Base-by-base conservation (phyloP, 305 asterid genomes). In the Petunia hybrid region DNA sequence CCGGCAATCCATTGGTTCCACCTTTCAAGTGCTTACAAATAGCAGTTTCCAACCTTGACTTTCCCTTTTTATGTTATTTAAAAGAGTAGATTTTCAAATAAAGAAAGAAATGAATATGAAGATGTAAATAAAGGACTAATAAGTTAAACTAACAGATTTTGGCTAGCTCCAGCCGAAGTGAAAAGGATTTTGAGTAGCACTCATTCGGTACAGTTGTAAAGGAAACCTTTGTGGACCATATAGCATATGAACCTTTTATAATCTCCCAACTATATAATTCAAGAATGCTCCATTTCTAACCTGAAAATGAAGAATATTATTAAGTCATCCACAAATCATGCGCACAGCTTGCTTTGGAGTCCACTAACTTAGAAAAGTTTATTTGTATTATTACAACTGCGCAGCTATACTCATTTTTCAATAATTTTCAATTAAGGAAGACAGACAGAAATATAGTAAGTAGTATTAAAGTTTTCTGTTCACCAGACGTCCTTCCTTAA, bases 221-320 rank as follows among this genome's bases (percentile, higher is more conserved):
- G 76, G 46, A 9, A 31, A 8, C 16, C 12, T 69, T 69, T 69
- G 59, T 69, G 76, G 76, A 69, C 76, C 76, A n/a, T n/a, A 43
- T 43, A 69, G 55, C 76, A 38, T 14, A 38, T 64, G 70, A 38
- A 10, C 56, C 38, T 69, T 68, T 69, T 69, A 9, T 43, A 45
- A 69, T 69, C 59, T 16, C 76, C 76, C 59, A 69, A 69, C 76
- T 69, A 16, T 43, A 69, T 16, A 69, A 43, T 69, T 69, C 57
- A 69, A 42, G 40, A 16, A 68, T 43, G 16, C 39, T 43, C 57
- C 56, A 69, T 68, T 69, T 22, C 59, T 42, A 22, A 41, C 16
- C 59, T 69, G 41, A 69, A 69, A 45, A 69, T 69, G 16, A 45
- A 22, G 5, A 45, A 43, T 51, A 51, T 51, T 13, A 51, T 51